Conservation (phyloP, 192 early-diverging fungal species). For the Backusella mclennaniae region DNA sequence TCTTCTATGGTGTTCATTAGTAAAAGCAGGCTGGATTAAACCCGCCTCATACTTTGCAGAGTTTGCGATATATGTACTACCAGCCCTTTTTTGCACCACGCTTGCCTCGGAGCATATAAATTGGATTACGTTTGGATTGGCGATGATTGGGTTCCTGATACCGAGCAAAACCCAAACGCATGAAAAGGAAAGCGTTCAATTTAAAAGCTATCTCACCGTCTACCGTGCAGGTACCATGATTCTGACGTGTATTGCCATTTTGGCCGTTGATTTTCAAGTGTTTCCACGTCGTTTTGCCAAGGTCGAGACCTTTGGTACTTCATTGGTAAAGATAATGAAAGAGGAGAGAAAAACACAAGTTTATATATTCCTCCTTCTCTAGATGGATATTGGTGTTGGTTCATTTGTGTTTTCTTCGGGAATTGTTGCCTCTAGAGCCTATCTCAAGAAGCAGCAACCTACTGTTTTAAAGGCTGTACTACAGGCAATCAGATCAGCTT, state of each 20-base stretch:
- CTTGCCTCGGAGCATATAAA: slow-evolving; percentile 19
- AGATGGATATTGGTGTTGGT: slow-evolving; percentile 96
- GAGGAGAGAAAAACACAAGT: not conserved
- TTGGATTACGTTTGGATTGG: slow-evolving; percentile 9
- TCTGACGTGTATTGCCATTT: slow-evolving; percentile 80
- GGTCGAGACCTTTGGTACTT: slow-evolving; percentile 87
- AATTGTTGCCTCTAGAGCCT: slow-evolving; percentile 69
- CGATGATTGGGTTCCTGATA: not conserved
- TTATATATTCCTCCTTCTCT: not conserved
- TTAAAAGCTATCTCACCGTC: slow-evolving; percentile 57
- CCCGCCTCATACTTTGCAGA: slow-evolving; percentile 7
- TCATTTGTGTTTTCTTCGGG: slow-evolving; percentile 92
- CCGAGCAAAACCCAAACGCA: not conserved
- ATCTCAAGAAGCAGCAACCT: slow-evolving; percentile 15
- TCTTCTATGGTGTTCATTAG: slow-evolving; percentile 17
- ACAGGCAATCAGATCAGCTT: slow-evolving; percentile 49
- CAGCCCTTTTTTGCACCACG: slow-evolving; percentile 16
- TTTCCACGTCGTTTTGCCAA: slow-evolving; percentile 92
- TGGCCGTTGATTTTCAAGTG: slow-evolving; percentile 92
- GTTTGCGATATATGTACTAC: slow-evolving; percentile 19
- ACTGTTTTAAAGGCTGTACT: slow-evolving; percentile 22
- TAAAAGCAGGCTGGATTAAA: not conserved
- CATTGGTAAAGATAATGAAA: slow-evolving; percentile 55
- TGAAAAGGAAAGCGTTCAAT: slow-evolving; percentile 12
- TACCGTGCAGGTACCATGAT: slow-evolving; percentile 80